These are phyloP conservation scores for Agaricus subrufescens DNA, from an alignment of 768 basidiomycete genomes.

Conservation along the genomic window DNA sequence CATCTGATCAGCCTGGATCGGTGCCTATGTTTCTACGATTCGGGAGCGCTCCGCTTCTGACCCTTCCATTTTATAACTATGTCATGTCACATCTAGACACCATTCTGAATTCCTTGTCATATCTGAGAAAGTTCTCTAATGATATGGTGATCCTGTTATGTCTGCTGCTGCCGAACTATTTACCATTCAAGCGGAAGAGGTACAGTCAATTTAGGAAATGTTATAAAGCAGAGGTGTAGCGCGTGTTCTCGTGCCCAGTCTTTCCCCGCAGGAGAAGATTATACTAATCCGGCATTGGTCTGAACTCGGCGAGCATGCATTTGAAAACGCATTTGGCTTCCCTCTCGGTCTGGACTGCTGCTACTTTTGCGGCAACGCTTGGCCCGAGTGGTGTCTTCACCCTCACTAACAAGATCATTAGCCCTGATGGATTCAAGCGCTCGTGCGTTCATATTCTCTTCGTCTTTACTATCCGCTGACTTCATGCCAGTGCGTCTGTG, in stretches of 20 bases:
- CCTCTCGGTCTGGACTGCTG: not conserved
- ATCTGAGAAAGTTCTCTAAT: no score
- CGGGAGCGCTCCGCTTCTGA: no score
- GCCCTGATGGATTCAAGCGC: conserved; percentile 17
- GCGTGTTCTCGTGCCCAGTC: not conserved
- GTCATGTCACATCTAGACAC: no score
- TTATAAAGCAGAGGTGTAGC: not conserved
- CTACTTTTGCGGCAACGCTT: not conserved
- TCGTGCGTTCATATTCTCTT: conserved; percentile 6
- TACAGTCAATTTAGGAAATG: not conserved
- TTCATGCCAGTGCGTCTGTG: not conserved
- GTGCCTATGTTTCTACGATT: no score
- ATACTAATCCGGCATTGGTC: no score
- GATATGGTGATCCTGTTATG: no score
- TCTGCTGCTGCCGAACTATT: no score
- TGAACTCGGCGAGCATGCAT: no score
- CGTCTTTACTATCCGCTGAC: not conserved
- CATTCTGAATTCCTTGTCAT: no score
- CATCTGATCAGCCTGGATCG: no score
- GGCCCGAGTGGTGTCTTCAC: not conserved
- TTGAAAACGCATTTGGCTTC: not conserved
- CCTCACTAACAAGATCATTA: conserved; percentile 8
- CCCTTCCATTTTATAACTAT: no score
- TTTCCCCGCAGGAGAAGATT: not conserved
- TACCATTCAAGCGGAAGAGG: no score